These are phyloP conservation scores for Boletus sp. DNA, from an alignment of 1,284 basidiomycete genomes.

Conservation along the genomic window DNA sequence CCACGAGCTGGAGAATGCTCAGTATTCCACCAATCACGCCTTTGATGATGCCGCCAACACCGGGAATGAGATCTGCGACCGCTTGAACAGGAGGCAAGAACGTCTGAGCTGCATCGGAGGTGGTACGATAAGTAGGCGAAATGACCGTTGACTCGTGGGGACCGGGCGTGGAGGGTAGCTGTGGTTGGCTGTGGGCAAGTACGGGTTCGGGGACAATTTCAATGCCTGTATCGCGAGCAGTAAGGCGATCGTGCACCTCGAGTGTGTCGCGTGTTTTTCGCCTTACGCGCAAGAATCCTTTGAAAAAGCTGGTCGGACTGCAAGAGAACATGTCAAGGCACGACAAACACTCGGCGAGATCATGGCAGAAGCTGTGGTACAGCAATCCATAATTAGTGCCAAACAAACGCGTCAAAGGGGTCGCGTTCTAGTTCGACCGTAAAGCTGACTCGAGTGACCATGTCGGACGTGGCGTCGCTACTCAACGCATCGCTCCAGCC, in stretches of 20 bases:
- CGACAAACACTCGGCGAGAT: too few relatives aligned
- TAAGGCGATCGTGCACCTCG: not conserved
- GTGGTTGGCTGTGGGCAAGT: not conserved
- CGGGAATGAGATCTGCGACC: not conserved
- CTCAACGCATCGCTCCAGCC: conserved; percentile 78
- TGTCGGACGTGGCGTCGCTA: conserved; percentile 69
- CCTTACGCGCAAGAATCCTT: not conserved
- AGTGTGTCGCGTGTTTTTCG: not conserved
- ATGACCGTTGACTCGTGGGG: not conserved
- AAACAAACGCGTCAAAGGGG: conserved; percentile 21
- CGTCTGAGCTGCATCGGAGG: conserved; percentile 7
- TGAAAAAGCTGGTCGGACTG: not conserved
- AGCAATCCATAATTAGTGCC: too few relatives aligned
- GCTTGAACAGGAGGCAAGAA: conserved; percentile 11
- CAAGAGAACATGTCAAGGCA: not conserved
- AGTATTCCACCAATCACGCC: conserved; percentile 2
- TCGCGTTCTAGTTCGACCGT: too few relatives aligned
- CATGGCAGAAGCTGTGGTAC: not conserved
- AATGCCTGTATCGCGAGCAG: not conserved
- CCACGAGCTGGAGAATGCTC: conserved; percentile 5
- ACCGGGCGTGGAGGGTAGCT: not conserved
- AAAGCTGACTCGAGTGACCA: conserved; percentile 31
- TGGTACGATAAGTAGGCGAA: not conserved
- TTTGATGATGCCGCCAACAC: conserved; percentile 2
- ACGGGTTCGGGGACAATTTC: not conserved